Percentiles rank a stretch among this genome's conserved stretches.
phyloP scores from a whole-genome alignment of 306 rosid species.

The Quercus aquifolioides region DNA sequence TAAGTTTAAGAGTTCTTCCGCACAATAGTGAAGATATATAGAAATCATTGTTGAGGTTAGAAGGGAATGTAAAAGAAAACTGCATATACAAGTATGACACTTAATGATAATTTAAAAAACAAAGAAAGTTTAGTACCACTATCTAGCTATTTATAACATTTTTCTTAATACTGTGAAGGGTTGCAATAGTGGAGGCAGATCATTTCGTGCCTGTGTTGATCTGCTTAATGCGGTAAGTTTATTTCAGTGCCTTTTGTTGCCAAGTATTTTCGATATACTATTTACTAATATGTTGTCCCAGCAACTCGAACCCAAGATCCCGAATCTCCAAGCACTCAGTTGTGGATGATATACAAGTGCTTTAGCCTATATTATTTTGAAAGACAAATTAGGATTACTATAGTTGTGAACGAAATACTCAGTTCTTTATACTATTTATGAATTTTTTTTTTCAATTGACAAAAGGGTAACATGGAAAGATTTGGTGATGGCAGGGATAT shows the following conservation, averaged over 20 bases:
- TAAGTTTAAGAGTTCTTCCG: not conserved
- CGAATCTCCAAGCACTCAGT: too few species aligned
- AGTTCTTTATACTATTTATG: not conserved
- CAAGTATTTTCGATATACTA: too few species aligned
- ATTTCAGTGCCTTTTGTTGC: not conserved
- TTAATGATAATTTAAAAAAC: not conserved
- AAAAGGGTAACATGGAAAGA: not conserved
- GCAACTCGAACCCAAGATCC: too few species aligned
- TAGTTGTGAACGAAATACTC: too few species aligned
- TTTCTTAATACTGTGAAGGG: constrained; percentile 15
- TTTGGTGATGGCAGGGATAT: constrained; percentile 40
- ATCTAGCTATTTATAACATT: not conserved
- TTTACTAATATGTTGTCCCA: too few species aligned
- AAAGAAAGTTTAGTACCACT: not conserved
- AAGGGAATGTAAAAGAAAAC: not conserved
- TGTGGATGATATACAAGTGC: too few species aligned
- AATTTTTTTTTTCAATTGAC: not conserved
- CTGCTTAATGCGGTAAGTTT: constrained; percentile 38
- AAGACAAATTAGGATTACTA: not conserved
- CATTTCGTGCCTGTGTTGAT: constrained; percentile 36
- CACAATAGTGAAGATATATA: not conserved
- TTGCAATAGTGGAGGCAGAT: constrained; percentile 55
- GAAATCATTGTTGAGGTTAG: not conserved
- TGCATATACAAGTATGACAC: not conserved
- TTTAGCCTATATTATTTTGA: not conserved